Base-by-base conservation (phyloP, 2,329 filamentous ascomycete genomes). In the Kalmusia sp. region DNA sequence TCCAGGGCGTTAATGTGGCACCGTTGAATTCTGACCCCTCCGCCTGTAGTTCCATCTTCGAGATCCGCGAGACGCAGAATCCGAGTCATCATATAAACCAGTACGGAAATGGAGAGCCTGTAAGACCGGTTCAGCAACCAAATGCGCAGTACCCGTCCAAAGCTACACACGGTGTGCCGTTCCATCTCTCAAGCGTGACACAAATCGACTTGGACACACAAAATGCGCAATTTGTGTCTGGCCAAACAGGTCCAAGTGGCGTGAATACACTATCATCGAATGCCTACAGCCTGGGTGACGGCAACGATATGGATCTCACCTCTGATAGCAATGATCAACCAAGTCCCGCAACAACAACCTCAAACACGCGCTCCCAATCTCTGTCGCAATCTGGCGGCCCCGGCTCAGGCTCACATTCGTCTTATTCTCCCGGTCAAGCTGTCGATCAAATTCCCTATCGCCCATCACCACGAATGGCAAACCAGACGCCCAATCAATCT, bases 301-400 rank as follows among this genome's bases (percentile, higher is more conserved):
- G 49, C 6, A 67, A 52, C 28, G 73, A 76, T 22, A 76, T 76
- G 73, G 74, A 76, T 39, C 54, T 67, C 1, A 70, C 71, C 3
- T 61, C 69, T 3, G 69, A 73, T 39, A 54, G 33, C 24, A 54
- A 55, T 30, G 71, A 74, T 47, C 63, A 70, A 14, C 50, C 69
- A 14, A 72, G 70, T 25, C 72, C 73, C 1, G 64, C 68, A 15
- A 74, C 73, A 12, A 58, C 54, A 4, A 63, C 69, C 9, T 49
- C 49, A 24, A 55, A 51, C 19, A 46, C 53, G 9, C 44, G 43
- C 6, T 59, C 63, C 5, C 64, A 67, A 37, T 47, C 44, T 11
- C 31, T 28, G 21, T 71, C 71, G 4, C 61, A 68, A 25, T 70
- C 67, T 6, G 56, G 64, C n/a, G 67, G 66, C 19, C 65, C 63